Percentiles rank a stretch among this genome's conserved stretches.
Evolutionary conservation across 345 rosid genomes (phyloP).

Genomic region (Rhodomyrtus tomentosa): DNA sequence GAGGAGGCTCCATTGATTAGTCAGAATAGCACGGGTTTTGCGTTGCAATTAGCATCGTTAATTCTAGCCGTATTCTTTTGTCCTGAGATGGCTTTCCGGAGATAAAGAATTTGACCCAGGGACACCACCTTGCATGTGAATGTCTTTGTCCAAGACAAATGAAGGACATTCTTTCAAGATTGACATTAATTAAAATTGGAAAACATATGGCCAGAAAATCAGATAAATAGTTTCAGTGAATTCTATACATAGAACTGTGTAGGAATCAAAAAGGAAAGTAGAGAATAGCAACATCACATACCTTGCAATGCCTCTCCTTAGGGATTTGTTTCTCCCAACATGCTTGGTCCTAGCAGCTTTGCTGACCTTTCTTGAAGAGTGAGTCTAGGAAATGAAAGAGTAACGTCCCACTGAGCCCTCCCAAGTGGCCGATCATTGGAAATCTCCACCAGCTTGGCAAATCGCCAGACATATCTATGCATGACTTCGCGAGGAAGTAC

Average conservation of each 20-base stretch:
- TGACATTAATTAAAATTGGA: not conserved
- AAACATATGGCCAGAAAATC: not conserved
- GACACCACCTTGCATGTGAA: not conserved
- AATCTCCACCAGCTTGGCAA: slow-evolving; percentile 33
- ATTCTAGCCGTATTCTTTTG: too few relatives aligned
- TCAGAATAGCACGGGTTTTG: too few relatives aligned
- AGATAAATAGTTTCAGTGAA: not conserved
- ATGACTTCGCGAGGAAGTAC: slow-evolving; percentile 8
- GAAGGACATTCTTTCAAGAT: not conserved
- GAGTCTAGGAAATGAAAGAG: slow-evolving; percentile 6
- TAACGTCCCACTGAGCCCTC: slow-evolving; percentile 33
- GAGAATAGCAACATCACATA: not conserved
- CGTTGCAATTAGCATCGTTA: too few relatives aligned
- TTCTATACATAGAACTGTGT: not conserved
- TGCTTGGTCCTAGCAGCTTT: not conserved
- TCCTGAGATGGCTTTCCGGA: not conserved
- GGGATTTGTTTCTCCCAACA: not conserved
- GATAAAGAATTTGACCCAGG: not conserved
- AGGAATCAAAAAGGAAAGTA: not conserved
- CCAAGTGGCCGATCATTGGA: slow-evolving; percentile 28
- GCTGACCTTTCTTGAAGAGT: slow-evolving; percentile 3
- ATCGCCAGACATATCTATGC: slow-evolving; percentile 23
- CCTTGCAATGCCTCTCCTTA: not conserved
- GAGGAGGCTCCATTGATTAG: too few relatives aligned
- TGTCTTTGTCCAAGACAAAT: not conserved